Percentiles rank a stretch among this genome's conserved stretches.
Evolutionary conservation across 2,329 filamentous ascomycete genomes (phyloP).

Genomic region (Colletotrichum limetticola): DNA sequence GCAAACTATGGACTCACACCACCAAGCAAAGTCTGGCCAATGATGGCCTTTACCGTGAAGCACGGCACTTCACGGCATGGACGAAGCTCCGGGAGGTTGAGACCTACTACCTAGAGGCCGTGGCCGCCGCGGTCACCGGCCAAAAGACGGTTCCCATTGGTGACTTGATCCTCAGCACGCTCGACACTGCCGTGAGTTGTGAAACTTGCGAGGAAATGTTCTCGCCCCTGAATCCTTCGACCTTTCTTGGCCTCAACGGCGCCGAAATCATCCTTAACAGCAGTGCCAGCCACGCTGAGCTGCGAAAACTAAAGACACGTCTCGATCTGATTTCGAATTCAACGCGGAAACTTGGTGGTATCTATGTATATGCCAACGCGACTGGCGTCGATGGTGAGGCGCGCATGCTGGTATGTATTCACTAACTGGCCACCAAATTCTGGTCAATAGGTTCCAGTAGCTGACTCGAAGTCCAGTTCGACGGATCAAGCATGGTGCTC

Average conservation of each 20-base stretch:
- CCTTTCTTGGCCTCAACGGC: background rate
- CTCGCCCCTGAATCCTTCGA: slow-evolving; percentile 44
- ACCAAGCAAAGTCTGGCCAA: slow-evolving; percentile 42
- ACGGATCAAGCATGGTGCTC: slow-evolving; percentile 72
- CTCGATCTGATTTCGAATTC: slow-evolving; percentile 74
- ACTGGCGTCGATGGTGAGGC: slow-evolving; percentile 44
- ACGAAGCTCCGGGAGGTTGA: slow-evolving; percentile 42
- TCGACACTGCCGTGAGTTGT: slow-evolving; percentile 45
- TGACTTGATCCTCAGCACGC: slow-evolving; percentile 50
- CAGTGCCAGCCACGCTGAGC: slow-evolving; percentile 53
- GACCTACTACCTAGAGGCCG: slow-evolving; percentile 1
- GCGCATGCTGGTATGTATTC: slow-evolving; percentile 53
- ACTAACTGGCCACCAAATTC: background rate
- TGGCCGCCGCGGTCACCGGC: slow-evolving; percentile 21
- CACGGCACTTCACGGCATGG: slow-evolving; percentile 55
- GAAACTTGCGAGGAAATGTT: slow-evolving; percentile 55
- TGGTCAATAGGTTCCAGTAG: background rate
- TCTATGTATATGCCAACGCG: slow-evolving; percentile 60
- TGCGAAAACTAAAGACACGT: slow-evolving; percentile 73
- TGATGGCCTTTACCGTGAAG: slow-evolving; percentile 52
- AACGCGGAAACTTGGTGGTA: slow-evolving; percentile 69
- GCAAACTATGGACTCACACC: background rate
- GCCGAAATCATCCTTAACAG: slow-evolving; percentile 38
- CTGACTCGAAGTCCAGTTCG: slow-evolving; percentile 53
- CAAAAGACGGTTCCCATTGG: slow-evolving; percentile 50